Evolutionary conservation across 2,329 filamentous ascomycete species (phyloP).

Genomic region (Thelonectria discophora): DNA sequence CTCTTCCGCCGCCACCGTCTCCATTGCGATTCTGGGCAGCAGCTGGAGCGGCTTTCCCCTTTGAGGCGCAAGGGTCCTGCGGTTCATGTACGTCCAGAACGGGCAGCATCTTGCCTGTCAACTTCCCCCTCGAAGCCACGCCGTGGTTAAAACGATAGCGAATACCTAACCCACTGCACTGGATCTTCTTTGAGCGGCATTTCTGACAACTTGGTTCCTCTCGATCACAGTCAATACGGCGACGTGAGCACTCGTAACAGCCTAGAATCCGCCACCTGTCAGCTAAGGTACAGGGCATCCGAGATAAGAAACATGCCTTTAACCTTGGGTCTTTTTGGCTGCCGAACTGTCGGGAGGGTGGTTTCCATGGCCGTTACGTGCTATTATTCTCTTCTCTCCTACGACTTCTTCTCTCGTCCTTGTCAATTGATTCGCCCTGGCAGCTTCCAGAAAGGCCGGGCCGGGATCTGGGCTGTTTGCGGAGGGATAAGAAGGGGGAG

Average conservation of each 20-base stretch:
- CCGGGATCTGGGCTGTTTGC: not conserved
- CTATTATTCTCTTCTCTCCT: not conserved
- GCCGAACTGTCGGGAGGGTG: not conserved
- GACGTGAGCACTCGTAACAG: conserved; percentile 37
- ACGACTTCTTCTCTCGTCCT: no score
- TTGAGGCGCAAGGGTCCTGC: not conserved
- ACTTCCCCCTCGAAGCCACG: conserved; percentile 33
- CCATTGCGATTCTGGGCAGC: not conserved
- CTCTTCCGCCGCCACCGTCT: not conserved
- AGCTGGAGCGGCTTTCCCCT: not conserved
- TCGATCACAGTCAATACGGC: conserved; percentile 40
- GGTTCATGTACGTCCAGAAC: not conserved
- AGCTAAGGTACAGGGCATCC: not conserved
- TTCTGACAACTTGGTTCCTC: conserved; percentile 35
- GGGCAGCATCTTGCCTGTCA: conserved; percentile 33
- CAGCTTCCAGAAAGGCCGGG: not conserved
- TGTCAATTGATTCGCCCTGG: conserved; percentile 7
- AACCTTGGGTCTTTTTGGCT: conserved; percentile 14
- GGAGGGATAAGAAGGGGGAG: not conserved
- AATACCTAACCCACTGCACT: conserved; percentile 33
- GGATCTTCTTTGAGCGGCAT: conserved; percentile 32
- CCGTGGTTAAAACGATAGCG: conserved; percentile 39
- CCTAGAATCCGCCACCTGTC: conserved; percentile 19
- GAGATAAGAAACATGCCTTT: conserved; percentile 14
- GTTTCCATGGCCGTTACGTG: conserved; percentile 7